Evolutionary conservation across 2,329 filamentous ascomycete genomes (phyloP).

Genomic region (Phyllosticta ampelicida): DNA sequence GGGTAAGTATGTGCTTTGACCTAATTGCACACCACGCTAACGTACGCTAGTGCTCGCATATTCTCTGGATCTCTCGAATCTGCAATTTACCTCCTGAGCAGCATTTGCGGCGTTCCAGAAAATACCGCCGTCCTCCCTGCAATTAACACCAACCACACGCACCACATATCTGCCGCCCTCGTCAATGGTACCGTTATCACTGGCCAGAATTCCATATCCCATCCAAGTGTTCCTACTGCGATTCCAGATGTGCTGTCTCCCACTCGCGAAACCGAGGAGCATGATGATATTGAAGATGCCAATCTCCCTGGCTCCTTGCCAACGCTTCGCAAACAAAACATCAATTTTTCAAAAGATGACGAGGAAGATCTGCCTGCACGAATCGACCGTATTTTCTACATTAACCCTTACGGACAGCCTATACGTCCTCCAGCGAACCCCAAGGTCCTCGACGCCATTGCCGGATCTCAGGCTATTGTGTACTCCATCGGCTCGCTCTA

Average conservation of each 20-base stretch:
- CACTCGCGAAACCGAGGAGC: slow-evolving; percentile 32
- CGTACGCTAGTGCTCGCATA: slow-evolving; percentile 49
- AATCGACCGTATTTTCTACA: slow-evolving; percentile 86
- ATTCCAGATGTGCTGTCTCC: slow-evolving; percentile 18
- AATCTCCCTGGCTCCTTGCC: slow-evolving; percentile 74
- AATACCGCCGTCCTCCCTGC: slow-evolving; percentile 73
- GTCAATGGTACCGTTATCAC: slow-evolving; percentile 67
- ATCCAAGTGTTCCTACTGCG: slow-evolving; percentile 58
- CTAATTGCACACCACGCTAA: slow-evolving; percentile 51
- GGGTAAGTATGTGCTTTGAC: slow-evolving; percentile 26
- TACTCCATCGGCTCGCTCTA: slow-evolving; percentile 94
- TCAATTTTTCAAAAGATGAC: slow-evolving; percentile 65
- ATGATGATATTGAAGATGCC: slow-evolving; percentile 65
- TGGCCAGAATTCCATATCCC: slow-evolving; percentile 87
- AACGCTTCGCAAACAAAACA: slow-evolving; percentile 67
- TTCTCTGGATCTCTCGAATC: slow-evolving; percentile 91
- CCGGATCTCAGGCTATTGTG: slow-evolving; percentile 56
- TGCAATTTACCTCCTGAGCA: slow-evolving; percentile 79
- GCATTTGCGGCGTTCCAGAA: slow-evolving; percentile 73
- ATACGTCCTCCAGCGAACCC: slow-evolving; percentile 78
- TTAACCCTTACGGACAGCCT: slow-evolving; percentile 96
- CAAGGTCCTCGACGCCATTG: slow-evolving; percentile 59
- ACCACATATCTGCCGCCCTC: slow-evolving; percentile 82
- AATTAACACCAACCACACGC: slow-evolving; percentile 89
- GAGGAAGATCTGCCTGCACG: slow-evolving; percentile 66